phyloP scores from a whole-genome alignment of 306 rosid species.

The Pterocarpus santalinus region DNA sequence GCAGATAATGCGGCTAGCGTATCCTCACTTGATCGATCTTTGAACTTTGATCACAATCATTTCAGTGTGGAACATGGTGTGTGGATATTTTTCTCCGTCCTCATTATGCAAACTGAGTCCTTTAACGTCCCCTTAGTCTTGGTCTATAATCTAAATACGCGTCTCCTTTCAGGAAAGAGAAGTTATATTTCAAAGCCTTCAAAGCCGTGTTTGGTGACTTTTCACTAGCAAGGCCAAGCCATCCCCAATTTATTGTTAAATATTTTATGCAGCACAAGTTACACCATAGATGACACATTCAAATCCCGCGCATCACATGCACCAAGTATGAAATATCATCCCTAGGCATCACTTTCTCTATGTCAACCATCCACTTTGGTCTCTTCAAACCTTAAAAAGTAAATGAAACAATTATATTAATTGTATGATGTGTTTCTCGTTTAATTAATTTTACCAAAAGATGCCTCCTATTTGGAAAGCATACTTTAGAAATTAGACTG shows the following conservation, averaged over 20 bases:
- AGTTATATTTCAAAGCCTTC: conserved; percentile 41
- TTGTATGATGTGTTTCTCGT: background rate
- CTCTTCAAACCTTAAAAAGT: conserved; percentile 13
- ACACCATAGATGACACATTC: background rate
- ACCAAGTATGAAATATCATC: background rate
- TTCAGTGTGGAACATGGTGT: conserved; percentile 4
- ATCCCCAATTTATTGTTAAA: background rate
- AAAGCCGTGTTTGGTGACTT: conserved; percentile 53
- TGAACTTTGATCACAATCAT: background rate
- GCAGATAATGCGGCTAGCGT: background rate
- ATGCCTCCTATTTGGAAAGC: conserved; percentile 43
- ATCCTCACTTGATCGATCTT: background rate
- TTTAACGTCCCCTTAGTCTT: background rate
- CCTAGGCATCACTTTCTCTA: background rate
- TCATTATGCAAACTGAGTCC: conserved; percentile 20
- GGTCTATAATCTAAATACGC: conserved; percentile 25
- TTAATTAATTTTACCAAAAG: background rate
- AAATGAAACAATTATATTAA: background rate
- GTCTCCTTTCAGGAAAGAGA: conserved; percentile 23
- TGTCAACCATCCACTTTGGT: conserved; percentile 11
- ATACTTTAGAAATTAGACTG: conserved; percentile 35
- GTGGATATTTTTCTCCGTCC: conserved; percentile 26
- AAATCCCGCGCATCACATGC: background rate
- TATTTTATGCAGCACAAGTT: conserved; percentile 5
- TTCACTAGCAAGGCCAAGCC: conserved; percentile 17